Percentiles rank a stretch among this genome's conserved stretches.
These are phyloP conservation scores for Penicillium sp. DNA, from an alignment of 2,329 filamentous ascomycete species.

Conservation along the genomic window DNA sequence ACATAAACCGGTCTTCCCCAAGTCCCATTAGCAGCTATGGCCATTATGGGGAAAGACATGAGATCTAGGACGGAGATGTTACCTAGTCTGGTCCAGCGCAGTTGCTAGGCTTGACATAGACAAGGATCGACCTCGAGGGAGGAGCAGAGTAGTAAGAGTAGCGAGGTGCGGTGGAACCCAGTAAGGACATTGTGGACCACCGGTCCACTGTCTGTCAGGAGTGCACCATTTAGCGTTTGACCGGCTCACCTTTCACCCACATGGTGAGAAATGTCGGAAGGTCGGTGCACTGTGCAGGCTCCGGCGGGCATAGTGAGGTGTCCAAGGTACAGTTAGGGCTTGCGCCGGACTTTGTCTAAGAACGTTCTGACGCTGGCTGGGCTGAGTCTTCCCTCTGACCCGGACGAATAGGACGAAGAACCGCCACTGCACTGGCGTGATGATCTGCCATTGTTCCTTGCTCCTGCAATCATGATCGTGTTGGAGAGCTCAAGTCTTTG, in stretches of 20 bases:
- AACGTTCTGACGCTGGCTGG: background rate
- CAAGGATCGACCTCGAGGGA: slow-evolving; percentile 8
- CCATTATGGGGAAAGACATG: slow-evolving; percentile 11
- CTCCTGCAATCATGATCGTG: slow-evolving; percentile 5
- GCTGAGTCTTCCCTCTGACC: background rate
- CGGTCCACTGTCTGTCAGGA: slow-evolving; percentile 18
- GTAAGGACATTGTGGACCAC: slow-evolving; percentile 1
- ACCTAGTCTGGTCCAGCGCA: slow-evolving; percentile 11
- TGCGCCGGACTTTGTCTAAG: background rate
- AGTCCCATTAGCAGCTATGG: slow-evolving; percentile 11
- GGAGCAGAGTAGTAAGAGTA: background rate
- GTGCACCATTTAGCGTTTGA: slow-evolving; percentile 14
- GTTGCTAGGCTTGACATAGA: slow-evolving; percentile 6
- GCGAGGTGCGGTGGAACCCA: slow-evolving; percentile 9
- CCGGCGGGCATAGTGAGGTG: slow-evolving; percentile 2
- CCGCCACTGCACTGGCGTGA: slow-evolving; percentile 6
- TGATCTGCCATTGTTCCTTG: slow-evolving; percentile 13
- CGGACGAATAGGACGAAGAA: slow-evolving; percentile 13
- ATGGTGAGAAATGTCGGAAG: slow-evolving; percentile 20
- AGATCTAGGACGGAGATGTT: slow-evolving; percentile 25
- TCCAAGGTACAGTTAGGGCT: slow-evolving; percentile 4
- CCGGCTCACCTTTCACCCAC: slow-evolving; percentile 22
- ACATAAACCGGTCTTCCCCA: slow-evolving; percentile 16
- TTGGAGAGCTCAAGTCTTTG: background rate
- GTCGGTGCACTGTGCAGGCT: slow-evolving; percentile 14